phyloP scores from a whole-genome alignment of 352 stramenopile genomes.

The Pythium diclinum region DNA sequence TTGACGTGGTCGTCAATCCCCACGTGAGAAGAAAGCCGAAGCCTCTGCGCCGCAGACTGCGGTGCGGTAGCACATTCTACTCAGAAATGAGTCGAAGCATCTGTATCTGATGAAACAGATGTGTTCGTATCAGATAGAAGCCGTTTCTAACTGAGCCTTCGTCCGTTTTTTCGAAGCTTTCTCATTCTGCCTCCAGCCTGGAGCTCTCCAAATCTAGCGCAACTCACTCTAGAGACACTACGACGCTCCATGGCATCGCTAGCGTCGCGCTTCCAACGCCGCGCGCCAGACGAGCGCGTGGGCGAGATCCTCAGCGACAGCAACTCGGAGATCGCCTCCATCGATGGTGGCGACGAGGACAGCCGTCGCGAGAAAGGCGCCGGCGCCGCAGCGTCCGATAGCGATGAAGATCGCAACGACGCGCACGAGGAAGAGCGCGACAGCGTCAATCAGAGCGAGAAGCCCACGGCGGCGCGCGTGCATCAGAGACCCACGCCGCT shows the following conservation, averaged over 20 bases:
- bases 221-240: background rate
- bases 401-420: constrained; percentile 29
- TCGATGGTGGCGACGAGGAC: constrained; percentile 25
- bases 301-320: constrained; percentile 60
- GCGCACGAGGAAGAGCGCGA: constrained; percentile 13
- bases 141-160: background rate
- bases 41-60: too few relatives aligned
- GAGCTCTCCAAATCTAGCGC: background rate
- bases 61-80: too few relatives aligned
- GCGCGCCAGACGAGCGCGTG: constrained; percentile 32
- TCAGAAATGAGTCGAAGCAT: background rate
- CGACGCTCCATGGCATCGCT: constrained; percentile 10
- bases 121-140: background rate
- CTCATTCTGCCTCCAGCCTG: background rate
- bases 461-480: background rate
- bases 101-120: background rate
- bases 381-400: background rate
- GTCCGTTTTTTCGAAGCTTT: constrained; percentile 4
- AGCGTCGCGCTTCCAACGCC: constrained; percentile 15
- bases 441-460: constrained; percentile 15
- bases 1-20: too few relatives aligned
- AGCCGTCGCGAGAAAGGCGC: background rate
- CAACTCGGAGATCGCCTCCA: constrained; percentile 47
- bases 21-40: too few relatives aligned
- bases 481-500: constrained; percentile 8